Base-by-base conservation (phyloP, 768 basidiomycete species). In the Amanita pallidorosea region DNA sequence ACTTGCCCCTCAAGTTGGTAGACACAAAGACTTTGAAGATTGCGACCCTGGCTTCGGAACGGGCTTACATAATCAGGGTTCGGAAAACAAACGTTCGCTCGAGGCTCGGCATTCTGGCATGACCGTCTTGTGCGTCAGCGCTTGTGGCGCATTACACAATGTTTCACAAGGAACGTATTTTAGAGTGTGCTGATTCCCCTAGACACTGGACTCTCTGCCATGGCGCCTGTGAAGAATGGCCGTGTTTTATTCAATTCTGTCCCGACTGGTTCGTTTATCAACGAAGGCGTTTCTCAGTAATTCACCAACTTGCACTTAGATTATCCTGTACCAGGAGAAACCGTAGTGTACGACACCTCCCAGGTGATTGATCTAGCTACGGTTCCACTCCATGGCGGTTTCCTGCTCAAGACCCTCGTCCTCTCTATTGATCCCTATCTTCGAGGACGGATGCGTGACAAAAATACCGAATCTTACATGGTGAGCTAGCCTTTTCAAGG, bases 381-480 rank as follows among this genome's bases (percentile, higher is more conserved):
- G 34, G 65, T 68, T 0, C 57, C 63, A 0, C 57, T 73, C 44
- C 58, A 71, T 25, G 68, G 70, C 0, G 69, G 70, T 0, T 55
- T 72, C 44, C 56, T 78, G 23, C 52, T 74, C 53, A 77, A 75
- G 60, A 69, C 67, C 0, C 61, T 77, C 12, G 62, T 65, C 5
- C 55, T 78, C 13, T 70, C 70, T 13, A 58, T 77, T 36, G 77
- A 77, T 46, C 75, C 75, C 0, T 74, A 71, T 54, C 23, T 74
- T 53, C 54, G 70, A 13, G 63, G 64, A 8, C 54, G 58, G 36
- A 73, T 75, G 75, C 57, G 66, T 5, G 55, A 55, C 8, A 42
- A 58, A 2, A 53, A 55, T 2, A 43, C 57, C 20, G 38, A 63
- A 22, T 64, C 61, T 1, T 62, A 60, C 43, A 2, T 22, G 7